phyloP scores from a whole-genome alignment of 345 rosid species.

The Salix purpurea region DNA sequence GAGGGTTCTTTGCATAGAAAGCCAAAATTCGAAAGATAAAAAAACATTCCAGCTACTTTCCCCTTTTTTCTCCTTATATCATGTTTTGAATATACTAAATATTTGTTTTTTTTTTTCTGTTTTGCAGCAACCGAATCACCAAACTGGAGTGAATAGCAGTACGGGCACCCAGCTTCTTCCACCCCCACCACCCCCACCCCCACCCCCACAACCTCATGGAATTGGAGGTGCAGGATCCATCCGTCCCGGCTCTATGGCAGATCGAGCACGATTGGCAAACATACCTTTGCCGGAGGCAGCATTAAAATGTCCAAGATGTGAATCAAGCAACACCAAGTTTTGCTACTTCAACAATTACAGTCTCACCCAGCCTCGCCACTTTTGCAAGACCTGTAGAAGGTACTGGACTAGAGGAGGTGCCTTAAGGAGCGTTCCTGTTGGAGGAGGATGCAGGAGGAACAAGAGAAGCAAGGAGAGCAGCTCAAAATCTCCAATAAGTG shows the following conservation, averaged over 20 bases:
- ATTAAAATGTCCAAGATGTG: constrained; percentile 88
- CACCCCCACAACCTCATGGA: constrained; percentile 48
- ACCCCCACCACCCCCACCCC: constrained; percentile 25
- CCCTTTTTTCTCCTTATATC: constrained; percentile 29
- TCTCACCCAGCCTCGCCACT: constrained; percentile 95
- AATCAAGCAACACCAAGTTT: constrained; percentile 87
- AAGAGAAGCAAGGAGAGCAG: constrained; percentile 62
- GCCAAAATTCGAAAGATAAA: constrained; percentile 39
- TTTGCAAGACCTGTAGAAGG: constrained; percentile 91
- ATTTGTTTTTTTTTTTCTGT: constrained; percentile 31
- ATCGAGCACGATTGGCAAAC: constrained; percentile 82
- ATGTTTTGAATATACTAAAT: constrained; percentile 56
- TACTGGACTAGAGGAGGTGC: constrained; percentile 99
- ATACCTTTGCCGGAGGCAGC: constrained; percentile 75
- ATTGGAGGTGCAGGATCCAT: constrained; percentile 51
- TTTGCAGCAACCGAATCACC: constrained; percentile 44
- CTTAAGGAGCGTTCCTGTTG: constrained; percentile 80
- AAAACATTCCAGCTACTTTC: constrained; percentile 28
- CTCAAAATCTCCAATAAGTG: constrained; percentile 40
- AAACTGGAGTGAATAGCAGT: constrained; percentile 25
- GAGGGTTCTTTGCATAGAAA: constrained; percentile 27
- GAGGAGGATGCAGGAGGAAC: constrained; percentile 92
- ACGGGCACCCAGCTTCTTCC: constrained; percentile 26
- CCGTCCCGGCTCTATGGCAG: constrained; percentile 90
- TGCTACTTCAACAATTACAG: constrained; percentile 98